Evolutionary conservation across 306 rosid species (phyloP).

Genomic region (Gastrolobium bilobum): DNA sequence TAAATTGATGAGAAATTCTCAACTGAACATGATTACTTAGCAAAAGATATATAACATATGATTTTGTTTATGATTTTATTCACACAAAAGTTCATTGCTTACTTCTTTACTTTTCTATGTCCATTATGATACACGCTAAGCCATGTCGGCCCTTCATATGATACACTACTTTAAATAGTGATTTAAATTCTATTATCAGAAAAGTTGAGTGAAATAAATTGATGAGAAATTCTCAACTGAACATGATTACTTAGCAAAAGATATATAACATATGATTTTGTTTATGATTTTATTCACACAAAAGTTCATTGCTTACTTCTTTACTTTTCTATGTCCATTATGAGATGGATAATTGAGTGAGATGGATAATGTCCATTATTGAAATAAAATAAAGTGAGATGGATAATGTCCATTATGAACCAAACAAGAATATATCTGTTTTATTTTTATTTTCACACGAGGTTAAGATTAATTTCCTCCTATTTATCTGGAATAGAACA

Average conservation of each 20-base stretch:
- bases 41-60: too few species aligned
- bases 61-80: not conserved
- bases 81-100: not conserved
- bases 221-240: constrained; percentile 18
- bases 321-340: constrained; percentile 7
- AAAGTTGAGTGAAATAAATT: not conserved
- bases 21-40: constrained; percentile 23
- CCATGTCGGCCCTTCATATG: constrained; percentile 22
- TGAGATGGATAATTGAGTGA: not conserved
- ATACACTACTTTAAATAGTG: constrained; percentile 13
- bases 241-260: constrained; percentile 28
- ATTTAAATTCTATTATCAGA: constrained; percentile 2
- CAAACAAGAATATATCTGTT: constrained; percentile 22
- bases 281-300: not conserved
- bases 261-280: not conserved
- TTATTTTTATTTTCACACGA: too few species aligned
- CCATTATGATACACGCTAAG: too few species aligned
- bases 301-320: constrained; percentile 13
- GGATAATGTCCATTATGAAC: not conserved
- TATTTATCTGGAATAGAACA: constrained; percentile 9
- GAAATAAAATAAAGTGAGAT: not conserved
- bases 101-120: constrained; percentile 31
- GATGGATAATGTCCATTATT: not conserved
- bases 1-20: constrained; percentile 6
- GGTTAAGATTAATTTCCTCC: not conserved